Evolutionary conservation across 1,284 basidiomycete genomes (phyloP).

Genomic region (Rhizoctonia solani): DNA sequence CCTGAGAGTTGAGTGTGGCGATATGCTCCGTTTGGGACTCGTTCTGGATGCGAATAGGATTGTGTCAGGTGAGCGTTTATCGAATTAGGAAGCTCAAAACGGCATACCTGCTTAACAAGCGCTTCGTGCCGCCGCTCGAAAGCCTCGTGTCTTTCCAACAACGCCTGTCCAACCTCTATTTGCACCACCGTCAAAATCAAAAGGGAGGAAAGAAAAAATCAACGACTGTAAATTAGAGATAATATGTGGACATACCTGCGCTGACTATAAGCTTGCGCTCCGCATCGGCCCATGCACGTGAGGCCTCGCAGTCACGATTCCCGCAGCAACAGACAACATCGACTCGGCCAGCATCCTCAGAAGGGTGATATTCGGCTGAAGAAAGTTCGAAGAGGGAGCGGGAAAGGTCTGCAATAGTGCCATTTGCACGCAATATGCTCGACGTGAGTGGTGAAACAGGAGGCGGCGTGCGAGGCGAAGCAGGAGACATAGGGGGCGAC

Average conservation of each 20-base stretch:
- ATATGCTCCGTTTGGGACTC: conserved; percentile 35
- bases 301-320: conserved; percentile 63
- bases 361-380: conserved; percentile 53
- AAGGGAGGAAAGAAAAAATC: not conserved
- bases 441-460: conserved; percentile 30
- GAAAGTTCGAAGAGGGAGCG: conserved; percentile 70
- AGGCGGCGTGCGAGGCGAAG: not conserved
- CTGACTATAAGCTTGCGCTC: conserved; percentile 75
- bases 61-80: not conserved
- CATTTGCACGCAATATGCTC: conserved; percentile 53
- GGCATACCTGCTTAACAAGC: conserved; percentile 39
- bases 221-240: conserved; percentile 1
- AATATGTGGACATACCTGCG: conserved; percentile 63
- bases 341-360: conserved; percentile 44
- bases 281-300: conserved; percentile 63
- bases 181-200: not conserved
- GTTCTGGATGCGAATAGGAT: conserved; percentile 6
- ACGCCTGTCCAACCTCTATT: conserved; percentile 87
- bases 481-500: not conserved
- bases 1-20: conserved; percentile 33
- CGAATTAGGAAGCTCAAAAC: not conserved
- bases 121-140: conserved; percentile 76
- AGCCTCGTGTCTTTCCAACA: conserved; percentile 85
- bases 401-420: conserved; percentile 76
- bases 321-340: conserved; percentile 67